phyloP scores from a whole-genome alignment of 495 filamentous ascomycete species.

The Terfezia claveryi region DNA sequence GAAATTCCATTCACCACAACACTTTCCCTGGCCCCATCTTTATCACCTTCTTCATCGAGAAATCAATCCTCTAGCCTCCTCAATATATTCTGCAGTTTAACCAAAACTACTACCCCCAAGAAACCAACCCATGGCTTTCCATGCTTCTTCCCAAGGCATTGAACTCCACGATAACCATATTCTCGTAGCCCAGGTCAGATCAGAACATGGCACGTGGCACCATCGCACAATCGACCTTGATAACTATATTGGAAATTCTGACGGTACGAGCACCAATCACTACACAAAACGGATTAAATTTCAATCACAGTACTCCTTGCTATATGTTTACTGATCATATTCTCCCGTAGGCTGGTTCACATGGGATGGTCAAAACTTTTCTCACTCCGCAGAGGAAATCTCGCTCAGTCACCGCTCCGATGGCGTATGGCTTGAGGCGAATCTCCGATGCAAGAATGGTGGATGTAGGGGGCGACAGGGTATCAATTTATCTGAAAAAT shows the following conservation, averaged over 20 bases:
- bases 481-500: background rate
- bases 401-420: background rate
- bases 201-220: background rate
- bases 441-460: background rate
- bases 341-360: background rate
- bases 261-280: background rate
- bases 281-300: too few species aligned
- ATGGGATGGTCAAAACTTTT: background rate
- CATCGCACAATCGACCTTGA: background rate
- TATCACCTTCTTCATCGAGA: too few species aligned
- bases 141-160: background rate
- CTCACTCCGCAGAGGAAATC: background rate
- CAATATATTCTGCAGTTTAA: too few species aligned
- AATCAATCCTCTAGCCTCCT: too few species aligned
- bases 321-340: background rate
- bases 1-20: too few species aligned
- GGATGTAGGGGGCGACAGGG: background rate
- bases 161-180: background rate
- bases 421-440: background rate
- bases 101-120: too few species aligned
- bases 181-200: background rate
- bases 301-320: background rate
- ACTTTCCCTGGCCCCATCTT: too few species aligned
- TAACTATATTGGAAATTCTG: background rate
- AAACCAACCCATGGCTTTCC: background rate